Evolutionary conservation across 2,329 filamentous ascomycete genomes (phyloP).

Genomic region (Aspergillus tubingensis): DNA sequence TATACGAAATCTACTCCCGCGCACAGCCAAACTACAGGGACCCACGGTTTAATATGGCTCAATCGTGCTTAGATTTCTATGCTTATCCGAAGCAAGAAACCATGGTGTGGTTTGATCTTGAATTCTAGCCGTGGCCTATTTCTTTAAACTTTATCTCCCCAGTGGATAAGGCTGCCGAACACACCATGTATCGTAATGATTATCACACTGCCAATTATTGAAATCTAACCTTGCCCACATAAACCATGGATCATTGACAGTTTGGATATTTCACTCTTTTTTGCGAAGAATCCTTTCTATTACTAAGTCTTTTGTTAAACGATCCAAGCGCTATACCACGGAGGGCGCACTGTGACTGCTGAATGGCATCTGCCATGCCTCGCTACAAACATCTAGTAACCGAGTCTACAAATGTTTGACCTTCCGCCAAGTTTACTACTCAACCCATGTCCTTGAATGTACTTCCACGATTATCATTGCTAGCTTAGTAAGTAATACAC

Average conservation of each 20-base stretch:
- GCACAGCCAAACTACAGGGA: neutral
- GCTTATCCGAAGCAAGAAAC: neutral
- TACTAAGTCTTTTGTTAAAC: no score
- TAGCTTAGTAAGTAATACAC: no score
- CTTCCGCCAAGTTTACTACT: no score
- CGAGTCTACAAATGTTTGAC: no score
- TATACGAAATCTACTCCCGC: neutral
- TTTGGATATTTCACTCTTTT: no score
- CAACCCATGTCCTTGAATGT: accelerated
- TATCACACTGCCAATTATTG: neutral
- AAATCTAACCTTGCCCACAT: neutral
- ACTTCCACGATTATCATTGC: no score
- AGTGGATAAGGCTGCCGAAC: neutral
- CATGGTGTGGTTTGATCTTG: neutral
- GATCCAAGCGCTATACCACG: no score
- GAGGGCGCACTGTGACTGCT: no score
- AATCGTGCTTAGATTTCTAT: neutral
- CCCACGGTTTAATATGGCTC: neutral
- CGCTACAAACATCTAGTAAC: no score
- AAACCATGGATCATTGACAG: neutral
- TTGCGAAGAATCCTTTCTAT: no score
- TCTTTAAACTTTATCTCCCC: neutral
- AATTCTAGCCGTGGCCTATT: neutral
- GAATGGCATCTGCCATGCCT: no score
- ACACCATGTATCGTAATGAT: neutral